Evolutionary conservation across 768 basidiomycete species (phyloP), one percentile per base, ranked within the genome.

Genomic region (Rossbeevera mucosa): DNA sequence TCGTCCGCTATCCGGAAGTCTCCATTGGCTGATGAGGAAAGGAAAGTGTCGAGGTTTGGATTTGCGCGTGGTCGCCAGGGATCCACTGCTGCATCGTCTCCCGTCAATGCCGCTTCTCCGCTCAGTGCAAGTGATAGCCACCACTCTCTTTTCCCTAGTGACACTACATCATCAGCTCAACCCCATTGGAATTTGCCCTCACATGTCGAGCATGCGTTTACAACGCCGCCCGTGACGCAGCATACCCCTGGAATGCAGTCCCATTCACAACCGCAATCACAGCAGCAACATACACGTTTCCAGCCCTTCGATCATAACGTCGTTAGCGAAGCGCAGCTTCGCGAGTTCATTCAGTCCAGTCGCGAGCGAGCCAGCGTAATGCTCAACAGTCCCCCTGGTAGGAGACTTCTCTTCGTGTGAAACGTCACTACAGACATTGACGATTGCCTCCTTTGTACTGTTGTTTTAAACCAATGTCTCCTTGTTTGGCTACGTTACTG

Each of bases 21-120:
- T 9, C 71, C 76, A 0, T 59, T 80, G 54, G 82, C 83, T 48
- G 88, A 90, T 43, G 64, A 74, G 4, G 72, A 72, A 43, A 75
- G 86, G 58, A 86, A 84, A 59, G 78, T 89, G 24, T 91, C 89
- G 7, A 79, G 89, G 14, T 91, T 91, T 68, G 86, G 83, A 20
- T 91, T 91, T 62, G 90, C 89, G 14, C 78, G 85, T 21, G 84
- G 86, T 21, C 80, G 81, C 42, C 83, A 82, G 55, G 77, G 76
- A 0, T 81, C 86, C 7, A 77, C 77, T 9, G 64, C 72, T 41
- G 63, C 84, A 4, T 81, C 81, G 14, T 86, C 84, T 11, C 82
- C 84, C 36, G 72, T 78, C 47, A 80, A 81, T 52, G 73, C 74
- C 8, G 59, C 81, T 21, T 80, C 84, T 16, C 81, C 85, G 2